phyloP scores from a whole-genome alignment of 371 early-diverging fungal species.

The Dinochytrium kinnereticum region DNA sequence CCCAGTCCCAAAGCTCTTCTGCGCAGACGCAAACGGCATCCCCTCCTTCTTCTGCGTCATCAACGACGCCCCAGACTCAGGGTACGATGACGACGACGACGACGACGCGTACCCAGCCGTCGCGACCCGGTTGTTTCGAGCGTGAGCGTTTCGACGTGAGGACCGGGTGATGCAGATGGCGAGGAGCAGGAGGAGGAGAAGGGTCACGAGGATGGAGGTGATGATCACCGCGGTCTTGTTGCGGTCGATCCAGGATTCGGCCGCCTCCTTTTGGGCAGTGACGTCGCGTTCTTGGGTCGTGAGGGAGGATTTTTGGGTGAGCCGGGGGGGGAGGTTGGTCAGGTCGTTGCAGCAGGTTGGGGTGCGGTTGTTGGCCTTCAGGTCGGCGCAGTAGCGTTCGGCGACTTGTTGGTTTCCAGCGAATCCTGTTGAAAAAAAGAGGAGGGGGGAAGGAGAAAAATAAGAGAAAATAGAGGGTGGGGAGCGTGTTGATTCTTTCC shows the following conservation, averaged over 20 bases:
- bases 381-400: conserved; percentile 37
- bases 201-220: conserved; percentile 15
- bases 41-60: not conserved
- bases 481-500: too few relatives aligned
- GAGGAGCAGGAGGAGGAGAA: conserved; percentile 12
- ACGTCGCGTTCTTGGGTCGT: conserved; percentile 1
- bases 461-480: not conserved
- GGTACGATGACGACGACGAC: too few relatives aligned
- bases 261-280: not conserved
- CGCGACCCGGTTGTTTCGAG: conserved; percentile 2
- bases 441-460: not conserved
- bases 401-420: conserved; percentile 38
- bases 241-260: not conserved
- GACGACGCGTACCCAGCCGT: not conserved
- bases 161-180: conserved; percentile 11
- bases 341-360: conserved; percentile 30
- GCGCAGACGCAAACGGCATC: conserved; percentile 5
- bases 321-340: not conserved
- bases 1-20: conserved; percentile 5
- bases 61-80: not conserved
- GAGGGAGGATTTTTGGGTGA: not conserved
- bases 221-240: conserved; percentile 33
- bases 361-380: conserved; percentile 13
- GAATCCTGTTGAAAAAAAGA: too few relatives aligned
- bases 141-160: conserved; percentile 7